Evolutionary conservation across 2,329 filamentous ascomycete species (phyloP).

Genomic region (Metarhizium rileyi): DNA sequence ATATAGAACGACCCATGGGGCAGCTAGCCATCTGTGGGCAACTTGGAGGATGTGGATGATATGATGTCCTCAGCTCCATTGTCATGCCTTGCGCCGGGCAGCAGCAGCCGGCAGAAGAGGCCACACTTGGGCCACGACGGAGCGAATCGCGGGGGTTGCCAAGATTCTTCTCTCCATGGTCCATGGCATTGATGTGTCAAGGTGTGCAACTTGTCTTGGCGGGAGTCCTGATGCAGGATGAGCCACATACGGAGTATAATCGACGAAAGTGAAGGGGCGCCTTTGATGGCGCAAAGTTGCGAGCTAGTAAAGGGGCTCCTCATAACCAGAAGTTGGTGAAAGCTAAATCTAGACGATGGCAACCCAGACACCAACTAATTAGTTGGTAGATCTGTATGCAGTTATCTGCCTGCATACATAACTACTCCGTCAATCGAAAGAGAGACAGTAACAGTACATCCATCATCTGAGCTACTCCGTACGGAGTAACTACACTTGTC

Average conservation of each 20-base stretch:
- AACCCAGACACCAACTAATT: too few species aligned
- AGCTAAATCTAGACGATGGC: too few species aligned
- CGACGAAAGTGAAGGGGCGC: conserved; percentile 10
- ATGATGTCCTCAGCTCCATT: conserved; percentile 12
- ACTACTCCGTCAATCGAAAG: too few species aligned
- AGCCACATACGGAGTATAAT: conserved; percentile 8
- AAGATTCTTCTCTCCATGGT: conserved; percentile 12
- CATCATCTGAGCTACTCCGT: too few species aligned
- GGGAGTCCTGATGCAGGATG: conserved; percentile 14
- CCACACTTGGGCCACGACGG: conserved; percentile 5
- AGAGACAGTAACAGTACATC: too few species aligned
- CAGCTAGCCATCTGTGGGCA: conserved; percentile 7
- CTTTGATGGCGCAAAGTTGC: conserved; percentile 8
- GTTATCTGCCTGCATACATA: too few species aligned
- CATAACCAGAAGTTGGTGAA: too few species aligned
- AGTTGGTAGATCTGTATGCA: too few species aligned
- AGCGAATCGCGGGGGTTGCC: conserved; percentile 13
- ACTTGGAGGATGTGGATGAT: conserved; percentile 6
- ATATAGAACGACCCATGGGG: background rate
- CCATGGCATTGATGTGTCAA: conserved; percentile 9
- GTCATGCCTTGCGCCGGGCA: conserved; percentile 7
- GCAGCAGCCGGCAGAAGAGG: conserved; percentile 4
- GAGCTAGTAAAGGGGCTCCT: background rate
- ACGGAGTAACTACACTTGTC: too few species aligned
- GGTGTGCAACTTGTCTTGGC: conserved; percentile 12